These are phyloP conservation scores for Saccharomyces eubayanus DNA, from an alignment of 805 yeast species.

Conservation along the genomic window DNA sequence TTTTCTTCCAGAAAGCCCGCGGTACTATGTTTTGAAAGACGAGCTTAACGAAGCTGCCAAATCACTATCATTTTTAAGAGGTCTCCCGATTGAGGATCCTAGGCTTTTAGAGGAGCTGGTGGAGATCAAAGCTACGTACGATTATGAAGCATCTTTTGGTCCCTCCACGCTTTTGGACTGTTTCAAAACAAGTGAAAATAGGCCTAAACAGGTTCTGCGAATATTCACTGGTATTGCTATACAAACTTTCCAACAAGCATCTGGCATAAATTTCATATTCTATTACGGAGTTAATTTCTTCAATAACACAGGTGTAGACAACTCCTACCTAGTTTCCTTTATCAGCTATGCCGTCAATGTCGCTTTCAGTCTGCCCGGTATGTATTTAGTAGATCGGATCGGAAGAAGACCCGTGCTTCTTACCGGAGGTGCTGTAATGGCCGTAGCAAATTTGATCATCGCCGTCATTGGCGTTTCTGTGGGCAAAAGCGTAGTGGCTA, in stretches of 20 bases:
- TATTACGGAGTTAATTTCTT: conserved; percentile 84
- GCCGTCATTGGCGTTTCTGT: conserved; percentile 51
- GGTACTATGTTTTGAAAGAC: conserved; percentile 70
- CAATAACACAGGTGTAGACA: conserved; percentile 52
- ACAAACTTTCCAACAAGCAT: conserved; percentile 80
- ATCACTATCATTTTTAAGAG: conserved; percentile 54
- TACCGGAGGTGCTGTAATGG: conserved; percentile 73
- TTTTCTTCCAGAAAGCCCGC: conserved; percentile 79
- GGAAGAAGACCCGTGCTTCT: conserved; percentile 70
- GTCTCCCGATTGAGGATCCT: conserved; percentile 59
- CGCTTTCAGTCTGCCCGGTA: conserved; percentile 73
- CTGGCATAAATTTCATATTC: conserved; percentile 85
- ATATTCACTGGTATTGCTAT: conserved; percentile 57
- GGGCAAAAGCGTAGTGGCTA: conserved; percentile 33
- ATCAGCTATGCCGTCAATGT: conserved; percentile 78
- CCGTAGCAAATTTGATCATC: conserved; percentile 52
- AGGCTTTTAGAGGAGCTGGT: conserved; percentile 61
- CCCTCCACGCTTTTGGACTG: conserved; percentile 45
- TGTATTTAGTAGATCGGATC: conserved; percentile 63
- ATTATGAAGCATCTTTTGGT: conserved; percentile 56
- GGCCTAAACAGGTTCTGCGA: conserved; percentile 49
- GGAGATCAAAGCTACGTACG: conserved; percentile 68
- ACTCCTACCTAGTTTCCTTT: conserved; percentile 65
- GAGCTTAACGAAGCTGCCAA: conserved; percentile 60
- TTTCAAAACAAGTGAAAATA: conserved; percentile 45